phyloP scores from a whole-genome alignment of 169 alveolate species.

The Cryptosporidium ryanae region DNA sequence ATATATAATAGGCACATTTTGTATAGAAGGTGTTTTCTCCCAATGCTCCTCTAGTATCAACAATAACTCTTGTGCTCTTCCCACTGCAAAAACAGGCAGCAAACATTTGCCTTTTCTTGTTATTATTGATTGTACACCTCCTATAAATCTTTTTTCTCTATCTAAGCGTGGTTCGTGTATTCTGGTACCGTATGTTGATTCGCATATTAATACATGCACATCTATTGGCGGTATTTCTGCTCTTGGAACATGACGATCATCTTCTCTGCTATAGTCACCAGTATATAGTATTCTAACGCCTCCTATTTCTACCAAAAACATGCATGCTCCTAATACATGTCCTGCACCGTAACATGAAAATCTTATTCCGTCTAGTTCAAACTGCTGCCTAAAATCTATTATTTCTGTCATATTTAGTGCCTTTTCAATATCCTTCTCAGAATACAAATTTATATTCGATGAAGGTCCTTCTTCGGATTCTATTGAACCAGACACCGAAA shows the following conservation, averaged over 20 bases:
- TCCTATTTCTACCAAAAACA: conserved; percentile 97
- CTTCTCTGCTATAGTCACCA: conserved; percentile 97
- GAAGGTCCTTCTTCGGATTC: conserved; percentile 70
- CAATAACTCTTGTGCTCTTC: conserved; percentile 95
- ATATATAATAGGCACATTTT: conserved; percentile 93
- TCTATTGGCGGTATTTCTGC: conserved; percentile 95
- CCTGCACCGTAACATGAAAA: conserved; percentile 97
- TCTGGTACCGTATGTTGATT: conserved; percentile 97
- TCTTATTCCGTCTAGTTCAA: conserved; percentile 90
- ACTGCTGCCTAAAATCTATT: conserved; percentile 93
- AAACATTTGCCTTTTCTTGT: conserved; percentile 94
- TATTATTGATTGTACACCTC: conserved; percentile 83
- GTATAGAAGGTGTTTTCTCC: conserved; percentile 90
- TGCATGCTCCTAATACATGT: conserved; percentile 99
- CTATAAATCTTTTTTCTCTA: conserved; percentile 93
- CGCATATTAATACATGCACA: conserved; percentile 97
- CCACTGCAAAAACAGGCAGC: conserved; percentile 95
- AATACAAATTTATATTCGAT: conserved; percentile 84
- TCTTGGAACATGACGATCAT: conserved; percentile 94
- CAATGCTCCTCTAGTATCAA: conserved; percentile 96
- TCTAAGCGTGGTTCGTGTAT: conserved; percentile 95
- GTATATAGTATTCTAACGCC: conserved; percentile 97
- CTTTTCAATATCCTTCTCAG: conserved; percentile 91
- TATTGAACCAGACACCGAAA: conserved; percentile 10
- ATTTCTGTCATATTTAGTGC: conserved; percentile 90